Conservation (phyloP, 2,329 filamentous ascomycete species). For the Nothopassalora personata region DNA sequence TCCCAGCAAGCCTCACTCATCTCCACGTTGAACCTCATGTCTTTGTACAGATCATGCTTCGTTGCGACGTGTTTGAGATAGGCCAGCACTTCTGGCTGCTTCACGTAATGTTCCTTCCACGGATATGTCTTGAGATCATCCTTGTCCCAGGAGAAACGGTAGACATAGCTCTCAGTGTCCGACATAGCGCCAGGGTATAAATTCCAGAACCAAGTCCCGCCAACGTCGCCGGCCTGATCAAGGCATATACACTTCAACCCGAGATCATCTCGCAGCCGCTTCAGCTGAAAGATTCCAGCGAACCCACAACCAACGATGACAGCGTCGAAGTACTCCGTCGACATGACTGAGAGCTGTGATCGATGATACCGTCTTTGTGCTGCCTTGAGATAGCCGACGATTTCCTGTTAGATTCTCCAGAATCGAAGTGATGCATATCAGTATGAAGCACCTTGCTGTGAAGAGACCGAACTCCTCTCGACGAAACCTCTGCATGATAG, state of each 20-base stretch:
- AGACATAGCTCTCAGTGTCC: slow-evolving; percentile 26
- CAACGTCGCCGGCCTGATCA: slow-evolving; percentile 41
- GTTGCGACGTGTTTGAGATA: slow-evolving; percentile 19
- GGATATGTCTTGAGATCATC: slow-evolving; percentile 33
- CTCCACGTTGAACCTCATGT: slow-evolving; percentile 21
- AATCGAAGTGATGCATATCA: not conserved
- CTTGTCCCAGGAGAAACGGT: slow-evolving; percentile 33
- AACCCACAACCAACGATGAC: slow-evolving; percentile 29
- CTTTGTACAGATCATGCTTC: slow-evolving; percentile 14
- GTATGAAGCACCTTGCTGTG: not conserved
- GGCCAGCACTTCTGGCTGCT: slow-evolving; percentile 36
- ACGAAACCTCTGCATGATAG: not conserved
- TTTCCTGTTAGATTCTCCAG: no score
- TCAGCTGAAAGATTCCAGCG: slow-evolving; percentile 24
- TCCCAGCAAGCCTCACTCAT: slow-evolving; percentile 24
- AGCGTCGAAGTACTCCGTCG: slow-evolving; percentile 16
- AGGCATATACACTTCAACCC: slow-evolving; percentile 29
- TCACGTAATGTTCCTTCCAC: slow-evolving; percentile 35
- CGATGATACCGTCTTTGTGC: no score
- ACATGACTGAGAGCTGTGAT: not conserved
- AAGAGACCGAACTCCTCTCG: not conserved
- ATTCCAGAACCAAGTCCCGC: slow-evolving; percentile 36
- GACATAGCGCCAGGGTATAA: slow-evolving; percentile 30
- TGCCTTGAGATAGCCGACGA: no score
- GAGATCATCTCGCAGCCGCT: slow-evolving; percentile 16